phyloP scores from a whole-genome alignment of 768 basidiomycete genomes.

The Dentipellis sp. region DNA sequence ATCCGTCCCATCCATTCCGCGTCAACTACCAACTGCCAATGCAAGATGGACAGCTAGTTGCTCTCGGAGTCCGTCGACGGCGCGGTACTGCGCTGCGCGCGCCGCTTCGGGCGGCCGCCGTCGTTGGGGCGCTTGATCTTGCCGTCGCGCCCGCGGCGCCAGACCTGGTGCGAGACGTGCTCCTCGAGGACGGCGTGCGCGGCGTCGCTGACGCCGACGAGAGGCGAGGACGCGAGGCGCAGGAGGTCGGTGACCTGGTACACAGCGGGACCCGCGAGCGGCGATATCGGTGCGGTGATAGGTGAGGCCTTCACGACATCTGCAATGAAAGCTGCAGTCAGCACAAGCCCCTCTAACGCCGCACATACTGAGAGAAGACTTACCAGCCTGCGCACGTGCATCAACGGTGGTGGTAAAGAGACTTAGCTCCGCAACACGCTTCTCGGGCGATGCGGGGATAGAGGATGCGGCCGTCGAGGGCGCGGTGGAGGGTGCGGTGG shows the following conservation, averaged over 20 bases:
- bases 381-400: no score
- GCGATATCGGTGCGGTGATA: background rate
- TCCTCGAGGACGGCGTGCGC: constrained; percentile 8
- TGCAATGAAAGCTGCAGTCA: background rate
- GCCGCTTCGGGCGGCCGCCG: background rate
- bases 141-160: constrained; percentile 9
- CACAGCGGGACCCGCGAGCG: background rate
- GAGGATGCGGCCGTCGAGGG: constrained; percentile 1
- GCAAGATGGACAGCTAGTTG: background rate
- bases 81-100: background rate
- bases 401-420: no score
- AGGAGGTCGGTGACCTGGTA: constrained; percentile 8
- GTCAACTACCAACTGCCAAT: no score
- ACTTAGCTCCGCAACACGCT: background rate
- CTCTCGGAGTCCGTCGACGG: background rate
- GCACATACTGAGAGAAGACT: no score
- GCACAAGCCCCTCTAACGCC: background rate
- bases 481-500: background rate
- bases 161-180: constrained; percentile 12
- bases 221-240: constrained; percentile 11
- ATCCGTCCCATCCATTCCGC: background rate
- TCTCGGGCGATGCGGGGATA: background rate
- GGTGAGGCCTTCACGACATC: no score
- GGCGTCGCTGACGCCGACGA: constrained; percentile 7
- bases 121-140: background rate